A percentile compares a stretch with the other conserved stretches of the same genome.
These are phyloP conservation scores for Teunomyces funiuensis DNA, from an alignment of 805 yeast genomes.

Conservation along the genomic window DNA sequence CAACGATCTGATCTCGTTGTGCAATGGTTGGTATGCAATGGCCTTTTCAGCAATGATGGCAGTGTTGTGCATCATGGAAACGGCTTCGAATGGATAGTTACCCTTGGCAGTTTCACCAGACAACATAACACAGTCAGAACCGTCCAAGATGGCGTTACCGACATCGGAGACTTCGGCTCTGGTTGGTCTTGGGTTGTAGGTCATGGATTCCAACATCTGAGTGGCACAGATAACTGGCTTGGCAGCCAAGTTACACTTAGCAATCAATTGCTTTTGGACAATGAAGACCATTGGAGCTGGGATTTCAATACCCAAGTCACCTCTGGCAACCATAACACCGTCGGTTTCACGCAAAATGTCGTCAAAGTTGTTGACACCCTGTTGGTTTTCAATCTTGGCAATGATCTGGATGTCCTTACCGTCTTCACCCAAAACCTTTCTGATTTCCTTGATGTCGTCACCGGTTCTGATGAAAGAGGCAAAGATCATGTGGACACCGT, in stretches of 20 bases:
- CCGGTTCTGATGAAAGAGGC: conserved; percentile 98
- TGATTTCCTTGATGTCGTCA: conserved; percentile 83
- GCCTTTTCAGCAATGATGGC: conserved; percentile 95
- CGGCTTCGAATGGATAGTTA: conserved; percentile 96
- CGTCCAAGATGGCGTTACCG: conserved; percentile 98
- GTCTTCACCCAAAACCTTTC: conserved; percentile 94
- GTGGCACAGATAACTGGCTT: conserved; percentile 99
- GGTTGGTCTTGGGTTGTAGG: conserved; percentile 99
- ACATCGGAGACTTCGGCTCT: conserved; percentile 99
- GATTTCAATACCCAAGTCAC: conserved; percentile 98
- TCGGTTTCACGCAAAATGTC: conserved; percentile 92
- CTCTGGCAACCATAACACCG: conserved; percentile 99
- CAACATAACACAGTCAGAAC: conserved; percentile 99
- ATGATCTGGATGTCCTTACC: conserved; percentile 96
- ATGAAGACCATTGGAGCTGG: conserved; percentile 99
- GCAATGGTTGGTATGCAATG: conserved; percentile 79
- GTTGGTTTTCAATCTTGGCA: conserved; percentile 98
- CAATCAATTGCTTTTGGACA: conserved; percentile 97
- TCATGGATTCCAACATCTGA: conserved; percentile 99
- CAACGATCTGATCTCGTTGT: conserved; percentile 83
- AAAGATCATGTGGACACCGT: conserved; percentile 96
- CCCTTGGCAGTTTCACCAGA: conserved; percentile 99
- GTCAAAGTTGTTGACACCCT: conserved; percentile 99
- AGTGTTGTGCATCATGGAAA: conserved; percentile 98
- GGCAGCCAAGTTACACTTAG: conserved; percentile 98